phyloP scores from a whole-genome alignment of 2,329 filamentous ascomycete genomes.

The Hypoxylon rubiginosum region DNA sequence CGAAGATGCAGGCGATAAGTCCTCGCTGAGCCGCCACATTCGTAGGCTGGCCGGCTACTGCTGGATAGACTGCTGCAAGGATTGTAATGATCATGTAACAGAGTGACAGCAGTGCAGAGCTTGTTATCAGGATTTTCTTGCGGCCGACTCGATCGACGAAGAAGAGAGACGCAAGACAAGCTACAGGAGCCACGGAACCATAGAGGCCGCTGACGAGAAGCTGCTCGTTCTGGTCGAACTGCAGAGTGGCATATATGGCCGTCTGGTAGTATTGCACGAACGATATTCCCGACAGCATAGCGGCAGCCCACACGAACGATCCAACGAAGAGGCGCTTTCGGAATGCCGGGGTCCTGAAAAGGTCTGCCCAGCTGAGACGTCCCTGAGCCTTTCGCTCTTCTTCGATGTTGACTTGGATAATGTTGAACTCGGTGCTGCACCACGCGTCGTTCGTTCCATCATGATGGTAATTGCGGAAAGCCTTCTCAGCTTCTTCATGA shows the following conservation, averaged over 20 bases:
- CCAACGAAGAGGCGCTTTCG: constrained; percentile 57
- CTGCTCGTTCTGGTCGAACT: constrained; percentile 54
- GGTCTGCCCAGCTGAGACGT: constrained; percentile 52
- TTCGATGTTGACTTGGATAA: constrained; percentile 55
- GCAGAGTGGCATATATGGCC: constrained; percentile 58
- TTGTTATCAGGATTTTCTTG: constrained; percentile 55
- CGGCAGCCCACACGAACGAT: constrained; percentile 57
- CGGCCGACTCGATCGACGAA: constrained; percentile 57
- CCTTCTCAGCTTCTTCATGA: constrained; percentile 53
- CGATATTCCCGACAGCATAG: constrained; percentile 58
- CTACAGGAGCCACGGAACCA: constrained; percentile 55
- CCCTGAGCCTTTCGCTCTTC: constrained; percentile 51
- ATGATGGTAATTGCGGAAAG: constrained; percentile 54
- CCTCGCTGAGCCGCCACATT: constrained; percentile 56
- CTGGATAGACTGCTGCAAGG: constrained; percentile 55
- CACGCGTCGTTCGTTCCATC: constrained; percentile 55
- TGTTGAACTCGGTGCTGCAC: constrained; percentile 53
- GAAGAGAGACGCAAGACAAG: constrained; percentile 55
- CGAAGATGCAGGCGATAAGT: constrained; percentile 58
- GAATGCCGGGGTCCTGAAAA: constrained; percentile 53
- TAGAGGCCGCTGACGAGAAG: constrained; percentile 58
- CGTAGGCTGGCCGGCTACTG: constrained; percentile 53
- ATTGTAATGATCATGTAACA: constrained; percentile 58
- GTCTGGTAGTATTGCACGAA: constrained; percentile 61
- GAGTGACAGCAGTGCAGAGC: constrained; percentile 53